These are phyloP conservation scores for Citrus australasica DNA, from an alignment of 345 rosid genomes.

Conservation along the genomic window DNA sequence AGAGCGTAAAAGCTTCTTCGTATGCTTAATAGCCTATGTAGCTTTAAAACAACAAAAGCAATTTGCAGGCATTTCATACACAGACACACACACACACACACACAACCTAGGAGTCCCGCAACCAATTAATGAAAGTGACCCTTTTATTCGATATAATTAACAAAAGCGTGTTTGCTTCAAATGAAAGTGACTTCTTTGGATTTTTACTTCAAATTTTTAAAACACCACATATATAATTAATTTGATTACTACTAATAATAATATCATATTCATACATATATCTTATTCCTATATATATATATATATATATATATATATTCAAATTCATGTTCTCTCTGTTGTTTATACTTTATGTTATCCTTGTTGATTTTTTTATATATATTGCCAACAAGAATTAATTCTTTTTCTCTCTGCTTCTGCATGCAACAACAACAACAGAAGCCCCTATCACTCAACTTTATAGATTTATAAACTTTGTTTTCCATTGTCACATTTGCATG, in stretches of 20 bases:
- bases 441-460: slow-evolving; percentile 23
- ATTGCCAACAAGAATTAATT: not conserved
- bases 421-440: not conserved
- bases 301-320: not conserved
- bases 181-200: slow-evolving; percentile 7
- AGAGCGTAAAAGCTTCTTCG: slow-evolving; percentile 6
- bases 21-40: not conserved
- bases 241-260: no score
- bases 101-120: not conserved
- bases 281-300: not conserved
- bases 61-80: not conserved
- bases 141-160: slow-evolving; percentile 5
- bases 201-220: not conserved
- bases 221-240: no score
- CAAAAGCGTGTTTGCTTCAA: not conserved
- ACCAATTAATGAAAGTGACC: slow-evolving; percentile 14
- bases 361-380: not conserved
- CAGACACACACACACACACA: no score
- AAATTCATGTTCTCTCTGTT: not conserved
- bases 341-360: not conserved
- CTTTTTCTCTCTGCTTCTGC: slow-evolving; percentile 9
- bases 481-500: slow-evolving; percentile 46
- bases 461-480: slow-evolving; percentile 30
- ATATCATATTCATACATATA: not conserved
- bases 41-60: slow-evolving; percentile 3